These are phyloP conservation scores for Monilinia laxa DNA, from an alignment of 2,329 filamentous ascomycete genomes.

Conservation along the genomic window DNA sequence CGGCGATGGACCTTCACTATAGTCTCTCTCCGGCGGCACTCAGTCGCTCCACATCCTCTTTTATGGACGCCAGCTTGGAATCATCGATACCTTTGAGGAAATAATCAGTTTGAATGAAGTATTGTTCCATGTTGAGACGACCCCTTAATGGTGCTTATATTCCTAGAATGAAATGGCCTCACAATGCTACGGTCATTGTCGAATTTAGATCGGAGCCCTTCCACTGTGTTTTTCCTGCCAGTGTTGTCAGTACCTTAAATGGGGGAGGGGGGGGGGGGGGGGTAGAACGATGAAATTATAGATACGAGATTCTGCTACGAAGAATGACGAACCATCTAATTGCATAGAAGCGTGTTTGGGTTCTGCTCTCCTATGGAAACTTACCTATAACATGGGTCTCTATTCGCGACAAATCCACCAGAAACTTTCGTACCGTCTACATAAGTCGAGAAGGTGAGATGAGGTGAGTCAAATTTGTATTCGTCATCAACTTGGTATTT, in stretches of 20 bases:
- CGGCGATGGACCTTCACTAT: constrained; percentile 1
- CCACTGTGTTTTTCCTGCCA: accelerated
- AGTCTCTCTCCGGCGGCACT: constrained; percentile 1
- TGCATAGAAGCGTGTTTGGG: neutral
- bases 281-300: neutral
- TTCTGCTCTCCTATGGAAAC: neutral
- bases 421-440: neutral
- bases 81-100: neutral
- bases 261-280: no score
- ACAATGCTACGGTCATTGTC: neutral
- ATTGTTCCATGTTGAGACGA: no score
- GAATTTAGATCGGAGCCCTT: neutral
- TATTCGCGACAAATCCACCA: neutral
- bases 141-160: neutral
- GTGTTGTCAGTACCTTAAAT: neutral
- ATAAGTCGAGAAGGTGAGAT: accelerated
- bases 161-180: neutral
- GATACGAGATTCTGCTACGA: neutral
- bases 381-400: neutral
- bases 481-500: neutral
- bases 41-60: neutral
- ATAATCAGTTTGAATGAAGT: neutral
- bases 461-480: constrained; percentile 1
- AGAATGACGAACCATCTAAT: neutral
- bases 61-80: neutral